Evolutionary conservation across 2,329 filamentous ascomycete genomes (phyloP).

Genomic region (Colletotrichum sp.): DNA sequence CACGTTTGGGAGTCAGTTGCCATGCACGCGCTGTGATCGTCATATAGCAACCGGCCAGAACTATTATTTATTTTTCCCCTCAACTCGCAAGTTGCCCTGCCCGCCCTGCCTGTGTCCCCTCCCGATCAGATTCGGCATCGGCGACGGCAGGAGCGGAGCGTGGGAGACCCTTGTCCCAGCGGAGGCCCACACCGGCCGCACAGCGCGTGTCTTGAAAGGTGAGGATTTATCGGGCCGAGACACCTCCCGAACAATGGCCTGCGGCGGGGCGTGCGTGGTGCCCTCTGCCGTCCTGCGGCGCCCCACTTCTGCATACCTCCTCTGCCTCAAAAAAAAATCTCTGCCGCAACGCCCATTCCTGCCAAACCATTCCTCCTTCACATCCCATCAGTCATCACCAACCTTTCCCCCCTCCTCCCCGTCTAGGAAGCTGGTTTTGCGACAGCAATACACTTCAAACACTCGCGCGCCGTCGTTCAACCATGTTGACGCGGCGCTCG

Average conservation of each 20-base stretch:
- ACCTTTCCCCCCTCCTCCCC: neutral
- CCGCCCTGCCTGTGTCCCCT: neutral
- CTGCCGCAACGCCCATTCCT: neutral
- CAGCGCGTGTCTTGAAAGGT: neutral
- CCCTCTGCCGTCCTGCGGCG: neutral
- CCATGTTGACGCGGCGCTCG: neutral
- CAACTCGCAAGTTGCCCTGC: neutral
- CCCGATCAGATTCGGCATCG: neutral
- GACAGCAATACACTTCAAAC: neutral
- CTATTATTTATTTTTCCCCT: neutral
- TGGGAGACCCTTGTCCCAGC: neutral
- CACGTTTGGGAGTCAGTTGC: neutral
- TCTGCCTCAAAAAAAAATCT: neutral
- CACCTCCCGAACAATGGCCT: neutral
- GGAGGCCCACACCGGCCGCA: neutral
- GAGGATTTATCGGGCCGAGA: slow-evolving; percentile 8
- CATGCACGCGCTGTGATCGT: neutral
- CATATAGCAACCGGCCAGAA: neutral
- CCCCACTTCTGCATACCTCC: neutral
- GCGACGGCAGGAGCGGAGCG: neutral
- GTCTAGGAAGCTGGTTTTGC: neutral
- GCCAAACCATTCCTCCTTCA: neutral
- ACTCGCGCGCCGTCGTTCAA: neutral
- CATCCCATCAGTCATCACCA: neutral
- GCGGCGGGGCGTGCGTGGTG: neutral